Evolutionary conservation across 78 protist genomes (phyloP), one percentile per base, ranked within the genome.

Genomic region (Bigelowiella natans): DNA sequence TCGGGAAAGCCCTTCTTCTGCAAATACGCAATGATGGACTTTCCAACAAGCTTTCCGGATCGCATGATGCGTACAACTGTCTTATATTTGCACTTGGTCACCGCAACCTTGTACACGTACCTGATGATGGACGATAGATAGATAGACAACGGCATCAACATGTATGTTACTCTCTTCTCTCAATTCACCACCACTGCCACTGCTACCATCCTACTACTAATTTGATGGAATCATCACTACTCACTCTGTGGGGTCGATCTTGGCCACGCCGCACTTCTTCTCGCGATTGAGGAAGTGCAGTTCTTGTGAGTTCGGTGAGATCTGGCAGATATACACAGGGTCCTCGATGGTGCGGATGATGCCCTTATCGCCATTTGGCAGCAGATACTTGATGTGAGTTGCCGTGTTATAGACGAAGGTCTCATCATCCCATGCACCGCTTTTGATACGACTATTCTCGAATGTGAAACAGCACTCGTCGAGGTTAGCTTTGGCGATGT

Each of bases 361-460:
- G 18, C 73, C 73, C 51, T 85, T 34, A 85, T 85, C 87, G 51
- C 98, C 99, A 86, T 88, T 94, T 51, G 88, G 95, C 31, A 98
- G 92, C 40, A 91, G 86, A 90, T 95, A 97, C 92, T 98, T 98
- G 91, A 98, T 87, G 94, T 98, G 99, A 89, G 93, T 97, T 40
- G 93, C 90, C 26, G 99, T 98, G 31, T 97, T 91, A 95, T 97
- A 98, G 40, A 98, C 83, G 38, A 97, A 95, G 1, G 94, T 94
- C 37, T 85, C 36, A 29, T 96, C 98, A 63, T 97, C 98, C 97
- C 98, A 97, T 30, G 90, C 97, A 40, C 97, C 99, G 63, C 91
- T 38, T 94, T 98, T 98, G 92, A 97, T 94, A 1, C 95, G 93
- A 29, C 38, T 18, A 18, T 85, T 85, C 18, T 85, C 87, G 11